Evolutionary conservation across 495 filamentous ascomycete species (phyloP).

Genomic region (Halenospora varia): DNA sequence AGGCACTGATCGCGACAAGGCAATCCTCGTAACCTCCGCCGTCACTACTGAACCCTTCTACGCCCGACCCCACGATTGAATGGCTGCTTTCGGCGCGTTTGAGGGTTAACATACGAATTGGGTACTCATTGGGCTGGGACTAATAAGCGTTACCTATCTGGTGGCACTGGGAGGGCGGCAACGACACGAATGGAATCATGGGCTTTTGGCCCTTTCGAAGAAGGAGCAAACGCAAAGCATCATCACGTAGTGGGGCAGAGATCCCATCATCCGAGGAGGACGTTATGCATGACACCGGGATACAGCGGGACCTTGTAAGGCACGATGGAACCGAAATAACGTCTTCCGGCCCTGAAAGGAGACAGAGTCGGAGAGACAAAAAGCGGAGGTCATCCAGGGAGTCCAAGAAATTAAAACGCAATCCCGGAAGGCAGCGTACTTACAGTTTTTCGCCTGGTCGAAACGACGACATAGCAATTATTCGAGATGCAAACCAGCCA

Average conservation of each 20-base stretch:
- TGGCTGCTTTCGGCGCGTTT: conserved; percentile 10
- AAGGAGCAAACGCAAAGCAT: conserved; percentile 49
- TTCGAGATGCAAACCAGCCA: conserved; percentile 26
- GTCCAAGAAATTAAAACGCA: conserved; percentile 41
- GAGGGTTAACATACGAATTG: conserved; percentile 3
- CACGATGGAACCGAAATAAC: conserved; percentile 23
- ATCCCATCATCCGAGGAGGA: conserved; percentile 27
- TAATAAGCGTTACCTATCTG: neutral
- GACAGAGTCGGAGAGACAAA: conserved; percentile 27
- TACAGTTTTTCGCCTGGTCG: conserved; percentile 53
- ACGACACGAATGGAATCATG: conserved; percentile 45
- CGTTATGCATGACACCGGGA: conserved; percentile 37
- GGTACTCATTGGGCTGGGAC: neutral
- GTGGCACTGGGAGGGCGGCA: conserved; percentile 5
- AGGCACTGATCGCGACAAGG: conserved; percentile 13
- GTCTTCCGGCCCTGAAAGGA: conserved; percentile 14
- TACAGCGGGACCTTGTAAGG: conserved; percentile 19
- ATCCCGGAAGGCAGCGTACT: conserved; percentile 35
- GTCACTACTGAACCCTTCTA: neutral
- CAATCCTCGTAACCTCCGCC: conserved; percentile 6
- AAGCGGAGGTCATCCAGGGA: conserved; percentile 29
- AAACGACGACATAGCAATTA: conserved; percentile 40
- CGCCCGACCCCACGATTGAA: conserved; percentile 4
- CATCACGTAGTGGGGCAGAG: conserved; percentile 33
- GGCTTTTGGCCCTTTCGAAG: conserved; percentile 77